Evolutionary conservation across 768 basidiomycete genomes (phyloP).

Genomic region (Suillus bovinus): DNA sequence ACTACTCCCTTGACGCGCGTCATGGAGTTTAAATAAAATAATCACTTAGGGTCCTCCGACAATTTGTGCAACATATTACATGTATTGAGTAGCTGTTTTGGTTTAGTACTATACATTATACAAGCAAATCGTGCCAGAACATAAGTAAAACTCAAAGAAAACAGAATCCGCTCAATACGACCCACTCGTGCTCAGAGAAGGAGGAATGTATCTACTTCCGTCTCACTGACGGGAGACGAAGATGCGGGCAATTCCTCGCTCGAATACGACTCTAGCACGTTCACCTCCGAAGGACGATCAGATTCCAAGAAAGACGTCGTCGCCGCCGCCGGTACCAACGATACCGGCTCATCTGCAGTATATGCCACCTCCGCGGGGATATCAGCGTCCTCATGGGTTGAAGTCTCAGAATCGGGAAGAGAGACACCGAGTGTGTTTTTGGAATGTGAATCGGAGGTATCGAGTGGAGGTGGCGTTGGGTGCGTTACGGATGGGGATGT

Average conservation of each 20-base stretch:
- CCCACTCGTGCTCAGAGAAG: constrained; percentile 15
- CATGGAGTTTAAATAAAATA: too few species aligned
- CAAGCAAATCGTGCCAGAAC: background rate
- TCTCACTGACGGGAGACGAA: background rate
- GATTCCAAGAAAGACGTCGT: constrained; percentile 3
- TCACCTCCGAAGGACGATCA: background rate
- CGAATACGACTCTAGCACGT: background rate
- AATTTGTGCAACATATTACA: background rate
- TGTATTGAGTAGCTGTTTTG: background rate
- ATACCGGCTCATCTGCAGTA: background rate
- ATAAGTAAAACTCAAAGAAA: background rate
- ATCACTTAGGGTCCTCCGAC: background rate
- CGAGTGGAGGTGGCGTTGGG: background rate
- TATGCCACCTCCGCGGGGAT: background rate
- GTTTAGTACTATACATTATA: background rate
- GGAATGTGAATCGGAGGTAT: background rate
- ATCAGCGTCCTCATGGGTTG: background rate
- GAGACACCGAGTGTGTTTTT: background rate
- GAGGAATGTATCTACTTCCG: constrained; percentile 24
- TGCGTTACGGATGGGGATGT: background rate
- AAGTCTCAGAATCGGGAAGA: background rate
- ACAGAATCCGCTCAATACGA: constrained; percentile 12
- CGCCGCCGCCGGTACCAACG: constrained; percentile 2
- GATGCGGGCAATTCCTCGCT: background rate
- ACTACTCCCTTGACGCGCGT: background rate